Evolutionary conservation across 2,329 filamentous ascomycete genomes (phyloP), one percentile per base, ranked within the genome.

Genomic region (Stylonectria norvegica): DNA sequence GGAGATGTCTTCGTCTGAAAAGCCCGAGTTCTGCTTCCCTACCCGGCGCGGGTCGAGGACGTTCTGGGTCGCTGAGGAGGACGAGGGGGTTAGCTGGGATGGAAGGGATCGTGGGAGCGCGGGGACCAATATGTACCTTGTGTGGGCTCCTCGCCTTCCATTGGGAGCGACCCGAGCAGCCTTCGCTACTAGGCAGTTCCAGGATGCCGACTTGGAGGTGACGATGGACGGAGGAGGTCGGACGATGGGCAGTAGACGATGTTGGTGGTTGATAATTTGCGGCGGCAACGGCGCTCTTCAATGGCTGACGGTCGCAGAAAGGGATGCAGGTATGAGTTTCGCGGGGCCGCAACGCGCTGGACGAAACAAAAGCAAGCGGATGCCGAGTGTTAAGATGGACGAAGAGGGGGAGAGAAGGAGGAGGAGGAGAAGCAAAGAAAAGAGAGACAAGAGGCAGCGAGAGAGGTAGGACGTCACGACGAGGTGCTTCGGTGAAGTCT

Each of bases 1-100:
- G 47, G 87, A 79, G 35, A 93, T 78, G 61, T 95, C 90, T 50
- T 86, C 78, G 52, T 90, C 84, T 38, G 78, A 84, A 46, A 96
- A 81, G 40, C 87, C 88, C 28, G 88, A 93, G 60, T 88, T 86
- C 64, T 88, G 85, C 60, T 84, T 76, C 40, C 89, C 89, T 47
- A 86, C 63, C 39, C 89, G 82, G 48, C 89, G 80, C 28, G 89
- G 88, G 61, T 96, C 89, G 50, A 89, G 70, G 56, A 86, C 80
- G 60, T 81, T 82, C 62, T 95, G 89, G 12, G 89, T 95, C 40
- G 84, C 82, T 80, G 45, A 16, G 20, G 36, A 19, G 33, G 32
- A 17, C 7, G 17, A n/a, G 19, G 42, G 35, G 44, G 45, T 52
- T 40, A 53, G 53, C 44, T 34, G 33, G 47, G 25, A 20, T 20